Evolutionary conservation across 352 stramenopile species (phyloP).

Genomic region (Phytopythium boreale): DNA sequence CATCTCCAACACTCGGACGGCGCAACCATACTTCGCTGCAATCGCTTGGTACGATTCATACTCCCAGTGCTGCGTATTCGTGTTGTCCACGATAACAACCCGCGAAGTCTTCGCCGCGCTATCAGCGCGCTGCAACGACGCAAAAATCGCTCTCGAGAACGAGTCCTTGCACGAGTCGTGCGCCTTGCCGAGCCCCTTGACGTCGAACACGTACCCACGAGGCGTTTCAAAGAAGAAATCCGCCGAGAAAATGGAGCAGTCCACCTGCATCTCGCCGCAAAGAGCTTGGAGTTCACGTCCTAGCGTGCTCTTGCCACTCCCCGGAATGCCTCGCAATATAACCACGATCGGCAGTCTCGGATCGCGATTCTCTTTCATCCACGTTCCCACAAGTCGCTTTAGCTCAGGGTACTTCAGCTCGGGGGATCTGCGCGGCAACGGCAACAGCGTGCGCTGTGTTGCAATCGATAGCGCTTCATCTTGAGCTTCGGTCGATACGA

Average conservation of each 20-base stretch:
- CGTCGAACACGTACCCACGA: slow-evolving; percentile 64
- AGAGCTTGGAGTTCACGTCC: slow-evolving; percentile 36
- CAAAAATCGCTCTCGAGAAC: slow-evolving; percentile 34
- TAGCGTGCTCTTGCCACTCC: slow-evolving; percentile 70
- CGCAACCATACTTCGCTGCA: slow-evolving; percentile 20
- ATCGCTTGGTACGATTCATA: slow-evolving; percentile 52
- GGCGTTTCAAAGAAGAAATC: slow-evolving; percentile 65
- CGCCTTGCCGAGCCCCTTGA: slow-evolving; percentile 37
- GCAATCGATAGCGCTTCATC: no score
- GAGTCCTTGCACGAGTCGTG: slow-evolving; percentile 43
- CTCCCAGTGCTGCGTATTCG: slow-evolving; percentile 65
- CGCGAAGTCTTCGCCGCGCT: slow-evolving; percentile 2
- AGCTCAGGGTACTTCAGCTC: slow-evolving; percentile 31
- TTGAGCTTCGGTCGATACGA: neutral
- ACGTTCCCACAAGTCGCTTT: slow-evolving; percentile 27
- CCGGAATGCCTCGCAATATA: slow-evolving; percentile 67
- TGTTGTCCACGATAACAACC: slow-evolving; percentile 75
- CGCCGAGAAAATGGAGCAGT: slow-evolving; percentile 48
- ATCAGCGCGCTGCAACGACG: slow-evolving; percentile 5
- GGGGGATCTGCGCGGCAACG: neutral
- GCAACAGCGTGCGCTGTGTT: neutral
- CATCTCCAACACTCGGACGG: slow-evolving; percentile 53
- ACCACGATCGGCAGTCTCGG: slow-evolving; percentile 33
- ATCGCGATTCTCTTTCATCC: slow-evolving; percentile 25
- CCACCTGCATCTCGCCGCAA: slow-evolving; percentile 20